Conservation (phyloP, 805 yeast genomes). For the Cyberlindnera subsufficiens region DNA sequence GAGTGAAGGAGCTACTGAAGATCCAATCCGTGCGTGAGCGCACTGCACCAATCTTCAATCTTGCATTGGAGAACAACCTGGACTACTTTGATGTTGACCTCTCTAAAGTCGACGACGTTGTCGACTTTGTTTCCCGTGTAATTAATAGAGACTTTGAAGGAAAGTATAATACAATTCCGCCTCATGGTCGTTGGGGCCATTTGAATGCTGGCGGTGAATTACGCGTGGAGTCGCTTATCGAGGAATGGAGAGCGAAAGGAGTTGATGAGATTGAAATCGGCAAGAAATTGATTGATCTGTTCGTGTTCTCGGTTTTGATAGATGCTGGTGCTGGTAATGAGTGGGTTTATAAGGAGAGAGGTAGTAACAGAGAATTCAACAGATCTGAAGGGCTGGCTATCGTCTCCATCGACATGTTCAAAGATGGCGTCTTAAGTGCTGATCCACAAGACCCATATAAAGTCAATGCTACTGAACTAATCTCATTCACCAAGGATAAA, state of each 20-base stretch:
- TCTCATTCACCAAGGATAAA: constrained; percentile 27
- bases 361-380: constrained; percentile 24
- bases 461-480: constrained; percentile 40
- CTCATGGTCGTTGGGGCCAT: constrained; percentile 68
- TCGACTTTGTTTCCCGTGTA: constrained; percentile 36
- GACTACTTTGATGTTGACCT: constrained; percentile 43
- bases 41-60: constrained; percentile 35
- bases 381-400: constrained; percentile 65
- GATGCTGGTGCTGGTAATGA: constrained; percentile 66
- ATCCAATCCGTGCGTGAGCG: constrained; percentile 53
- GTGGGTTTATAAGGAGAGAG: constrained; percentile 44
- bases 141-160: constrained; percentile 41
- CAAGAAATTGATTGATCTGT: constrained; percentile 48
- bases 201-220: constrained; percentile 43
- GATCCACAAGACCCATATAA: constrained; percentile 29
- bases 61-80: constrained; percentile 31
- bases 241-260: constrained; percentile 28
- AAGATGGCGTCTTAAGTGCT: constrained; percentile 39
- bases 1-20: constrained; percentile 34
- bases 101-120: constrained; percentile 33
- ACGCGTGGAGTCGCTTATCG: constrained; percentile 40
- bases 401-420: constrained; percentile 51
- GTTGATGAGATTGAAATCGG: constrained; percentile 40
- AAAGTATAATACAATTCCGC: constrained; percentile 43
- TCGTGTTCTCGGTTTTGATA: constrained; percentile 52